A percentile compares a stretch with the other conserved stretches of the same genome.
Conservation (phyloP, 495 filamentous ascomycete species). For the Xylaria sp. region DNA sequence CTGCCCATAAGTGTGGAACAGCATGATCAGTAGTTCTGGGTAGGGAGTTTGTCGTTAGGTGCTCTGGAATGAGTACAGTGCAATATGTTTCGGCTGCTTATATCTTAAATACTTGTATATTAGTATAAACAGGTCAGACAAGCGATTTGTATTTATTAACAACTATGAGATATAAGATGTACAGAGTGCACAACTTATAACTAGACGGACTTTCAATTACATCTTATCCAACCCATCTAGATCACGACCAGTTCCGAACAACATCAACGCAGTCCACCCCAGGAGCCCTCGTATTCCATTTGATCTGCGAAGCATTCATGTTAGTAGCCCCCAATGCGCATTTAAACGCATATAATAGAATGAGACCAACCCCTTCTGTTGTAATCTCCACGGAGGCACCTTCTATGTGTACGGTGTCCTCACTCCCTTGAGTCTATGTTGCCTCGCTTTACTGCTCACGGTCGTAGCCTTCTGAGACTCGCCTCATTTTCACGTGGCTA, state of each 20-base stretch:
- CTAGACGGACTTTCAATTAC: not conserved
- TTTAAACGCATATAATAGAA: too few species aligned
- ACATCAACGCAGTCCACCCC: not conserved
- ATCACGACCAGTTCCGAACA: not conserved
- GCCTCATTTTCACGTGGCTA: not conserved
- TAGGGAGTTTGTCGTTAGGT: not conserved
- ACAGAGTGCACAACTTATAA: not conserved
- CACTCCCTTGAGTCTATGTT: not conserved
- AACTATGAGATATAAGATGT: not conserved
- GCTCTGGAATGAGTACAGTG: not conserved
- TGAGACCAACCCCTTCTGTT: too few species aligned
- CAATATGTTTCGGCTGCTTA: not conserved
- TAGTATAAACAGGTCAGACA: not conserved
- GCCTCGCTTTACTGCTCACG: not conserved
- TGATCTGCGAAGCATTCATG: not conserved
- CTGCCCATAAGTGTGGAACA: too few species aligned
- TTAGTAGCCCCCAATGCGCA: not conserved
- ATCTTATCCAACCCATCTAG: not conserved
- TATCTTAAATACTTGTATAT: not conserved
- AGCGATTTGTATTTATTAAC: not conserved
- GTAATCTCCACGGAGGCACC: not conserved
- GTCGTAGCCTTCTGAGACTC: not conserved
- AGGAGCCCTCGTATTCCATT: not conserved
- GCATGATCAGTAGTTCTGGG: not conserved
- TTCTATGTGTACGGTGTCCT: not conserved